phyloP scores from a whole-genome alignment of 2,329 filamentous ascomycete species.

The Trichoderma polysporum region DNA sequence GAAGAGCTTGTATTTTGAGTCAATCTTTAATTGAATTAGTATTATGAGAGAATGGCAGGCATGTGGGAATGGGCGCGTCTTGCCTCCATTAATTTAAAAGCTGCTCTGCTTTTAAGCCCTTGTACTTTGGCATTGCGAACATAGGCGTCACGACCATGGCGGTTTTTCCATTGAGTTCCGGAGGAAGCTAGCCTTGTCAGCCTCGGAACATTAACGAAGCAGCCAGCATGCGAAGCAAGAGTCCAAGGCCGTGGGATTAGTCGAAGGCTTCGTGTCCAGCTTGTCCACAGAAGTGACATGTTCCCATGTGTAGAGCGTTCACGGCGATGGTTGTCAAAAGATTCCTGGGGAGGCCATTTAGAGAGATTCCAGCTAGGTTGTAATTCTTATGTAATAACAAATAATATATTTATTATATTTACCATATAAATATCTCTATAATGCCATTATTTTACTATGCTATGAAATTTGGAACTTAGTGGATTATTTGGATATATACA shows the following conservation, averaged over 20 bases:
- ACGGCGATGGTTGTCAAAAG: not conserved
- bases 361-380: not conserved
- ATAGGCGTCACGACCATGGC: conserved; percentile 72
- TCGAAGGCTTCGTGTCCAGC: not conserved
- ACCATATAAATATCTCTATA: no score
- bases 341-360: not conserved
- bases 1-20: conserved; percentile 79
- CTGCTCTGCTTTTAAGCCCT: conserved; percentile 83
- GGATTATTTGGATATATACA: no score
- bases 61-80: not conserved
- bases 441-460: no score
- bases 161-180: conserved; percentile 77
- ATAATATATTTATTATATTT: not conserved
- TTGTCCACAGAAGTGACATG: not conserved
- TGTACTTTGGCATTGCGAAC: conserved; percentile 73
- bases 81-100: conserved; percentile 89
- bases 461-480: no score
- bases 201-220: not conserved
- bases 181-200: conserved; percentile 44
- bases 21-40: conserved; percentile 45
- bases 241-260: not conserved
- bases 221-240: not conserved
- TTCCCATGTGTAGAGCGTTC: not conserved
- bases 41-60: not conserved
- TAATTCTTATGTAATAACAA: not conserved